These are phyloP conservation scores for Rubia tinctorum DNA, from an alignment of 305 asterid species.

Conservation along the genomic window DNA sequence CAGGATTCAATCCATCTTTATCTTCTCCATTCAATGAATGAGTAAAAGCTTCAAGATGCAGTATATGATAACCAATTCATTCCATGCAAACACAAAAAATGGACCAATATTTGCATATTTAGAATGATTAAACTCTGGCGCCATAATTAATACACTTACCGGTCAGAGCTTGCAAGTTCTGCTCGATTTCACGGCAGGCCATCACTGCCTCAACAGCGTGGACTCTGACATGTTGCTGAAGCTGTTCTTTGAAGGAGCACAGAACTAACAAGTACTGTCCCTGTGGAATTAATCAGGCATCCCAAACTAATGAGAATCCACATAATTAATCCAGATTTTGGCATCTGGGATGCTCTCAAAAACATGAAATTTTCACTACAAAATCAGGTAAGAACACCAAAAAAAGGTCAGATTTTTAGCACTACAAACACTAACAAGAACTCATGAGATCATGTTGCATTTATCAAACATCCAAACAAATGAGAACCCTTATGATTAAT, in stretches of 20 bases:
- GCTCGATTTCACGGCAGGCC: conserved; percentile 98
- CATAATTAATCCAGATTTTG: neutral
- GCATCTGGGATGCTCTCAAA: neutral
- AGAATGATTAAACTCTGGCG: neutral
- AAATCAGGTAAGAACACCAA: neutral
- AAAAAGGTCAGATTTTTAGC: neutral
- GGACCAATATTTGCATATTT: neutral
- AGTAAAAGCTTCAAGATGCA: neutral
- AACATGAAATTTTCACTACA: neutral
- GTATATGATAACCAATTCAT: conserved; percentile 1
- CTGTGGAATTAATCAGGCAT: conserved; percentile 34
- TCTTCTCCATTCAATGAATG: conserved; percentile 16
- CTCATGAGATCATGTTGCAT: conserved; percentile 23
- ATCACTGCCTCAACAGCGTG: conserved; percentile 98
- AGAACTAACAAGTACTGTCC: conserved; percentile 80
- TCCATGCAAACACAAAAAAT: conserved; percentile 9
- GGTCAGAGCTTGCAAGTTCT: conserved; percentile 71
- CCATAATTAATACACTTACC: conserved; percentile 38
- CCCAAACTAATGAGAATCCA: neutral
- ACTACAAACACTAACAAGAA: no score
- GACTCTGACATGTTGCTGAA: conserved; percentile 97
- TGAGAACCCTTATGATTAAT: neutral
- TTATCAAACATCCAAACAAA: neutral
- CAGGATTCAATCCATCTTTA: conserved; percentile 6
- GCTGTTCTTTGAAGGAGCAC: conserved; percentile 90